phyloP scores from a whole-genome alignment of 164 flowering plant genomes.

The Aristolochia fimbriata region DNA sequence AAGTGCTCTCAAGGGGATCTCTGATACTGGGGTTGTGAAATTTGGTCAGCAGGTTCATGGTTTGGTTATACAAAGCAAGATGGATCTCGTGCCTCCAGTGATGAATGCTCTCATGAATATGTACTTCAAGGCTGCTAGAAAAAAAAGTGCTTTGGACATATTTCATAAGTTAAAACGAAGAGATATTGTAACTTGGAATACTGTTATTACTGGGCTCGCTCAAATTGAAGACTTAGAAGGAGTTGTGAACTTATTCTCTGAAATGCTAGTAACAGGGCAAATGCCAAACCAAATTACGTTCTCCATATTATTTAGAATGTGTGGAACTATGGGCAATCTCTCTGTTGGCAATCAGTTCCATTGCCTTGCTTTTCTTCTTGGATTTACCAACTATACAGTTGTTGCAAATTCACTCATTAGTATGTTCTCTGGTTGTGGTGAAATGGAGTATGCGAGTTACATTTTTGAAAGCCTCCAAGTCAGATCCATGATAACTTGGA shows the following conservation, averaged over 20 bases:
- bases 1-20: conserved; percentile 36
- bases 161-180: conserved; percentile 25
- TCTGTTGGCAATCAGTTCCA: conserved; percentile 36
- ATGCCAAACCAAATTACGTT: conserved; percentile 39
- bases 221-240: conserved; percentile 18
- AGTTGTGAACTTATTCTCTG: conserved; percentile 17
- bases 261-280: conserved; percentile 18
- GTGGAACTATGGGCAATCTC: conserved; percentile 24
- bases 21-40: conserved; percentile 16
- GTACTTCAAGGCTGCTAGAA: conserved; percentile 30
- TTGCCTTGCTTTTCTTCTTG: conserved; percentile 25
- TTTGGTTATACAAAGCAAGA: conserved; percentile 21
- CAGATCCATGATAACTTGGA: conserved; percentile 23
- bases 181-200: conserved; percentile 50
- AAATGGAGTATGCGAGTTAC: conserved; percentile 17
- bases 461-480: conserved; percentile 17
- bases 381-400: conserved; percentile 14
- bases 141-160: conserved; percentile 20
- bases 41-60: conserved; percentile 41
- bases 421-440: conserved; percentile 35
- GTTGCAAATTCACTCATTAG: conserved; percentile 26
- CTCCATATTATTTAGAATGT: conserved; percentile 34
- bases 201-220: conserved; percentile 23
- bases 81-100: conserved; percentile 16
- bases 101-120: conserved; percentile 40